Conservation (phyloP, 225 moss, liverwort and hornwort genomes). For the Bryum argenteum region DNA sequence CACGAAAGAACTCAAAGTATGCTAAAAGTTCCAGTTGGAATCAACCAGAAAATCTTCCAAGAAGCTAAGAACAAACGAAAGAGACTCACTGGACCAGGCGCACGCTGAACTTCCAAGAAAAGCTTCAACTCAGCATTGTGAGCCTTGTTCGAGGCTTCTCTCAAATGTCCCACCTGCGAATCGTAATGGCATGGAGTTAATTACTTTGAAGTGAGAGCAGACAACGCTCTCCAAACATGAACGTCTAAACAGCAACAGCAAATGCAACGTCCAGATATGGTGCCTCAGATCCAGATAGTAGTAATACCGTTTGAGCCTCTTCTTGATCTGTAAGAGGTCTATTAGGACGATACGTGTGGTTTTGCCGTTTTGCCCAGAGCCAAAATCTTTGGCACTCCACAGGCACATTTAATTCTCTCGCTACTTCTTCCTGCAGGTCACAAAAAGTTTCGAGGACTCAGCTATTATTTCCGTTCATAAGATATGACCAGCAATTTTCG, state of each 20-base stretch:
- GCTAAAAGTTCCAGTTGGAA: not conserved
- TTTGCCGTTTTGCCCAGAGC: conserved; percentile 99
- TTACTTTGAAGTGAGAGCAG: no score
- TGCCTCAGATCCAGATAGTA: not conserved
- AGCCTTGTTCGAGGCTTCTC: conserved; percentile 97
- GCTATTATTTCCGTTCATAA: not conserved
- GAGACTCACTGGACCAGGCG: conserved; percentile 46
- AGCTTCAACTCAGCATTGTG: conserved; percentile 98
- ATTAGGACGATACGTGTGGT: conserved; percentile 97
- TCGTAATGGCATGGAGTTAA: conserved; percentile 5
- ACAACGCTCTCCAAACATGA: not conserved
- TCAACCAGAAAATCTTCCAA: not conserved
- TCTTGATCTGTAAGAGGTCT: conserved; percentile 93
- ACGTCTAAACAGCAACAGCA: no score
- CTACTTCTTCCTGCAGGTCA: conserved; percentile 82
- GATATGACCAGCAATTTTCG: not conserved
- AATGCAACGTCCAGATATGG: not conserved
- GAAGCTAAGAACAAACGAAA: conserved; percentile 1
- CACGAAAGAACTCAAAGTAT: not conserved
- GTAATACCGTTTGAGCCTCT: conserved; percentile 85
- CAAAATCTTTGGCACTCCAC: conserved; percentile 91
- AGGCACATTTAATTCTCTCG: conserved; percentile 84
- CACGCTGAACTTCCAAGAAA: conserved; percentile 85
- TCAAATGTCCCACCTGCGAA: conserved; percentile 90
- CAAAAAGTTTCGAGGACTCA: conserved; percentile 7